Conservation (phyloP, 1,139 yeast species). For the Pichia sp. region DNA sequence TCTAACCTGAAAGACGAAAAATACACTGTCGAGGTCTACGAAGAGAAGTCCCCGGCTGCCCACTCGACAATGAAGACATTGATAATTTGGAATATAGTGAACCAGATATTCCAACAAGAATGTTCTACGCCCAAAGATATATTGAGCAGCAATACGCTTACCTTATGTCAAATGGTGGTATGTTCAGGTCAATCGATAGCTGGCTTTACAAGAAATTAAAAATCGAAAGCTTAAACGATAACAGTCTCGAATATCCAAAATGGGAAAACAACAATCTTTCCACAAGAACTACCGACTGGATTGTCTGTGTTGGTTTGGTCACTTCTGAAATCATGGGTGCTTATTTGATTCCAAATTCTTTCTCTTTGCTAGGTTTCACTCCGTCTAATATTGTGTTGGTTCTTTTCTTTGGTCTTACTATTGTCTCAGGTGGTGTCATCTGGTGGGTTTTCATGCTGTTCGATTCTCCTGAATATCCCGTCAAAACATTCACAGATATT, state of each 20-base stretch:
- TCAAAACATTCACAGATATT: conserved; percentile 41
- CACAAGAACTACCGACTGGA: conserved; percentile 21
- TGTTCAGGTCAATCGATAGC: conserved; percentile 5
- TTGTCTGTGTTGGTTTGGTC: conserved; percentile 41
- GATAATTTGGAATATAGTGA: background rate
- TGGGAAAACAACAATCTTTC: conserved; percentile 20
- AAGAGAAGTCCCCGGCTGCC: no score
- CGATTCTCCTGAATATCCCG: conserved; percentile 42
- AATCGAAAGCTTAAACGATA: conserved; percentile 12
- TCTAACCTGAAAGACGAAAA: no score
- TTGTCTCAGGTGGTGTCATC: conserved; percentile 31
- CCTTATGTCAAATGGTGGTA: background rate
- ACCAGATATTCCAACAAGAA: background rate
- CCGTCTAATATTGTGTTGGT: conserved; percentile 41
- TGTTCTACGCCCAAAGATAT: conserved; percentile 22
- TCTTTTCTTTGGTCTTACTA: conserved; percentile 39
- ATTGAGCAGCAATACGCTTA: conserved; percentile 21
- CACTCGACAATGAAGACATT: no score
- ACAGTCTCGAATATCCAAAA: conserved; percentile 15
- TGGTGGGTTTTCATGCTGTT: conserved; percentile 30
- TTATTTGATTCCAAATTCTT: conserved; percentile 41
- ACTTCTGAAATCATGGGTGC: conserved; percentile 50
- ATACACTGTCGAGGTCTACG: no score
- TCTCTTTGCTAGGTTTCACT: conserved; percentile 41
- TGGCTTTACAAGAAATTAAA: conserved; percentile 7